Conservation (phyloP, 163 green algal species). For the Chloromonas sp. region DNA sequence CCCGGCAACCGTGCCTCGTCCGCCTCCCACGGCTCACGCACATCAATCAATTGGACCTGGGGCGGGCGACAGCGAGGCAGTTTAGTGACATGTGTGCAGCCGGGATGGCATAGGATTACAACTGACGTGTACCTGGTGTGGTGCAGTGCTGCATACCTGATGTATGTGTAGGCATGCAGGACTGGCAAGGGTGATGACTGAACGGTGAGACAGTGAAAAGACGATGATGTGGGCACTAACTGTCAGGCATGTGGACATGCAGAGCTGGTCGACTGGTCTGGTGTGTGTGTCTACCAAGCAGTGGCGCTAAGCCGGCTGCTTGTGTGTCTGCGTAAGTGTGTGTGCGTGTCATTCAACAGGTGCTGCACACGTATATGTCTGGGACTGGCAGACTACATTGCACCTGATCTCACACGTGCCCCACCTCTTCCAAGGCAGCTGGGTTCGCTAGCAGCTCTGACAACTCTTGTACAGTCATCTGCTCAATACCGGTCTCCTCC, state of each 20-base stretch:
- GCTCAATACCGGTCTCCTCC: slow-evolving; percentile 24
- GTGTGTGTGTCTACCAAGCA: not conserved
- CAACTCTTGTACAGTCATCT: slow-evolving; percentile 42
- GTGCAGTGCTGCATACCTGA: not conserved
- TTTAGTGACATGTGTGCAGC: slow-evolving; percentile 7
- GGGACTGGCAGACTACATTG: not conserved
- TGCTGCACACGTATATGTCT: not conserved
- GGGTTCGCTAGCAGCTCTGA: slow-evolving; percentile 28
- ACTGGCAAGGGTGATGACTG: too few species aligned
- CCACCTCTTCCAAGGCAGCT: slow-evolving; percentile 12
- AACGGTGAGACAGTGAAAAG: too few species aligned
- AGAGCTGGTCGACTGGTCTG: not conserved
- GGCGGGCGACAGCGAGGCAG: not conserved
- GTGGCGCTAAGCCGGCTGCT: too few species aligned
- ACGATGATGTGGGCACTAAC: too few species aligned
- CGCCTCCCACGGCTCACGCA: slow-evolving; percentile 43
- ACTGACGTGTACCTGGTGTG: not conserved
- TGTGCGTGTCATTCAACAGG: too few species aligned
- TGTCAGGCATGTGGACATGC: not conserved
- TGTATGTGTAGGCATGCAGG: not conserved
- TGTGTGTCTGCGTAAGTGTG: too few species aligned
- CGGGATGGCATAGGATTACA: not conserved
- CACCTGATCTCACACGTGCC: not conserved
- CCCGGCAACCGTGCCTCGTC: slow-evolving; percentile 37
- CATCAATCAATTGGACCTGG: slow-evolving; percentile 58